Evolutionary conservation across 179 eudicot species (phyloP).

Genomic region (Gypsophila paniculata): DNA sequence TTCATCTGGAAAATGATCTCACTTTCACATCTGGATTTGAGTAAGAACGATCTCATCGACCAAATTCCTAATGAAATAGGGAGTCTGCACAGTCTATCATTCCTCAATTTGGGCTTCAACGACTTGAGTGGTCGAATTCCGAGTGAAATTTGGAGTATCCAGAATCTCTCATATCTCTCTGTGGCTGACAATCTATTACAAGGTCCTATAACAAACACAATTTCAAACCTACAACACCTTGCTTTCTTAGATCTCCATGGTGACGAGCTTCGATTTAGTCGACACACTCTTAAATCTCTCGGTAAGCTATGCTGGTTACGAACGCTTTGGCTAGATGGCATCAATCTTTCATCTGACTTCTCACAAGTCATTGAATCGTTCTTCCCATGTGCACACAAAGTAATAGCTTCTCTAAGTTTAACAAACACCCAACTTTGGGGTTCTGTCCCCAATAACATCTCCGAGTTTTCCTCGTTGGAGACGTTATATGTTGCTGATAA

Average conservation of each 20-base stretch:
- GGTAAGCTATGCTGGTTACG: slow-evolving; percentile 18
- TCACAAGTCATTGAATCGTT: slow-evolving; percentile 5
- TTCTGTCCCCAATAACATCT: slow-evolving; percentile 16
- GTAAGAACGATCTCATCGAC: background rate
- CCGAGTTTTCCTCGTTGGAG: slow-evolving; percentile 9
- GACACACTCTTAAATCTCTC: background rate
- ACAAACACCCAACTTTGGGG: slow-evolving; percentile 13
- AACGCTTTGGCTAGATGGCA: background rate
- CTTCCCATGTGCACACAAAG: background rate
- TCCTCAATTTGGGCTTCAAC: background rate
- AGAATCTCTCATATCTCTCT: background rate
- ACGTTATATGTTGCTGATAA: background rate
- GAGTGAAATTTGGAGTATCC: slow-evolving; percentile 10
- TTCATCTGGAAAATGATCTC: slow-evolving; percentile 9
- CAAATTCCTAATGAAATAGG: slow-evolving; percentile 15
- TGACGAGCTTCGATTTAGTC: background rate
- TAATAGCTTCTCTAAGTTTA: background rate
- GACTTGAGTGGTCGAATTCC: slow-evolving; percentile 6
- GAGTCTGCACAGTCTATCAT: background rate
- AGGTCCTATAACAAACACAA: background rate
- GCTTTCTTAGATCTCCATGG: background rate
- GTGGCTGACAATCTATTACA: background rate
- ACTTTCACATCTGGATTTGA: slow-evolving; percentile 19
- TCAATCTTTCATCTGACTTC: slow-evolving; percentile 1
- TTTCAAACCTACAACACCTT: slow-evolving; percentile 6